Evolutionary conservation across 345 rosid species (phyloP).

Genomic region (Bruguiera sexangula): DNA sequence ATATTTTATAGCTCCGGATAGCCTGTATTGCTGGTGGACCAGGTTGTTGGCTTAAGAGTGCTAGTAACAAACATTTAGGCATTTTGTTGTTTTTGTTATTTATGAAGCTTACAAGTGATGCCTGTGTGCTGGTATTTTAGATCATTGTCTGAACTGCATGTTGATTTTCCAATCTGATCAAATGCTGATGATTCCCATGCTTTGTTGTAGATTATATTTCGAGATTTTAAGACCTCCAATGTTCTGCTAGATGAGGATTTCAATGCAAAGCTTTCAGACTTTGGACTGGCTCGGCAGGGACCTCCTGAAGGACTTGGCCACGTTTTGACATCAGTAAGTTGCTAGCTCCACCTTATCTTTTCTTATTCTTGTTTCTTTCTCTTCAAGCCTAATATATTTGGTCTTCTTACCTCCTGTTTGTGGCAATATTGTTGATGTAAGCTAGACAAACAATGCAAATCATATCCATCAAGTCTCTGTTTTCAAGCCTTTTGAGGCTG

Average conservation of each 20-base stretch:
- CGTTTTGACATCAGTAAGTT: constrained; percentile 80
- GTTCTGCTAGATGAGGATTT: constrained; percentile 80
- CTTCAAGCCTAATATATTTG: no score
- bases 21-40: background rate
- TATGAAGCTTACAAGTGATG: background rate
- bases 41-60: background rate
- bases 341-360: background rate
- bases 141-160: background rate
- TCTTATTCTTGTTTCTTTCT: background rate
- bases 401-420: no score
- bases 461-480: no score
- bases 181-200: constrained; percentile 14
- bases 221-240: constrained; percentile 91
- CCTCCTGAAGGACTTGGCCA: constrained; percentile 86
- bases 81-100: background rate
- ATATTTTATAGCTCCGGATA: background rate
- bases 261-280: constrained; percentile 90
- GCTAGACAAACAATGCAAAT: no score
- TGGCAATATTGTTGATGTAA: no score
- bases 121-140: background rate
- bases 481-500: no score
- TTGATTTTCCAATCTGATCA: background rate
- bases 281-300: constrained; percentile 93
- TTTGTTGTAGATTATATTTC: constrained; percentile 66
- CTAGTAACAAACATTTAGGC: background rate